A percentile compares a stretch with the other conserved stretches of the same genome.
Evolutionary conservation across 2,329 filamentous ascomycete genomes (phyloP).

Genomic region (Daldinia eschscholtzii): DNA sequence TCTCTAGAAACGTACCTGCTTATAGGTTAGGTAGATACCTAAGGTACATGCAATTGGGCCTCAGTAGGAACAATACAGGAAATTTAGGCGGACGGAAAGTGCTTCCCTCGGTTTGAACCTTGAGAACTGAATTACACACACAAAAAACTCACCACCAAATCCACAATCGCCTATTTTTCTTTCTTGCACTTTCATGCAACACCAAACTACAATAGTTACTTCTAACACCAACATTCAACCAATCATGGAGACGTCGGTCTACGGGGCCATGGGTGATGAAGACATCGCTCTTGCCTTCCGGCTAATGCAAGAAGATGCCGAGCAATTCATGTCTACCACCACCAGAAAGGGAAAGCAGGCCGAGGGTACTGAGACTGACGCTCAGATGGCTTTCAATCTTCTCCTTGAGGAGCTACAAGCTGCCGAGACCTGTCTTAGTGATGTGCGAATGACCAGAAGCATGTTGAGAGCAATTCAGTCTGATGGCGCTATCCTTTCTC

Average conservation of each 20-base stretch:
- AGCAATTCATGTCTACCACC: conserved; percentile 11
- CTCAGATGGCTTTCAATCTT: conserved; percentile 41
- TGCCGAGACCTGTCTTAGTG: conserved; percentile 30
- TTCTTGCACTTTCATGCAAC: conserved; percentile 11
- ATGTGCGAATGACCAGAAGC: conserved; percentile 45
- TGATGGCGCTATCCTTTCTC: conserved; percentile 37
- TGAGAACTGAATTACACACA: background rate
- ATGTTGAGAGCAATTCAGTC: conserved; percentile 39
- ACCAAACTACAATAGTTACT: conserved; percentile 3
- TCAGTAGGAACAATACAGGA: background rate
- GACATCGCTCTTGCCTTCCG: conserved; percentile 3
- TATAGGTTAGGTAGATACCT: background rate
- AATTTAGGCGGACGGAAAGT: background rate
- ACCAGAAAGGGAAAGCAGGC: conserved; percentile 43
- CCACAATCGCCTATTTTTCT: conserved; percentile 6
- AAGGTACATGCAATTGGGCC: conserved; percentile 7
- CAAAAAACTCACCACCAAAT: background rate
- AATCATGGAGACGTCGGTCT: conserved; percentile 7
- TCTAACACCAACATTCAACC: background rate
- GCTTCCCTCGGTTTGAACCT: background rate
- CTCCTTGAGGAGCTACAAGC: conserved; percentile 38
- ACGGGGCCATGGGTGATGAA: conserved; percentile 9
- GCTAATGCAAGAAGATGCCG: conserved; percentile 18
- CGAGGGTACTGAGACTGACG: conserved; percentile 37
- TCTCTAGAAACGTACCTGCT: background rate